Base-by-base conservation (phyloP, 2,329 filamentous ascomycete genomes). In the Paecilomyces sp. region DNA sequence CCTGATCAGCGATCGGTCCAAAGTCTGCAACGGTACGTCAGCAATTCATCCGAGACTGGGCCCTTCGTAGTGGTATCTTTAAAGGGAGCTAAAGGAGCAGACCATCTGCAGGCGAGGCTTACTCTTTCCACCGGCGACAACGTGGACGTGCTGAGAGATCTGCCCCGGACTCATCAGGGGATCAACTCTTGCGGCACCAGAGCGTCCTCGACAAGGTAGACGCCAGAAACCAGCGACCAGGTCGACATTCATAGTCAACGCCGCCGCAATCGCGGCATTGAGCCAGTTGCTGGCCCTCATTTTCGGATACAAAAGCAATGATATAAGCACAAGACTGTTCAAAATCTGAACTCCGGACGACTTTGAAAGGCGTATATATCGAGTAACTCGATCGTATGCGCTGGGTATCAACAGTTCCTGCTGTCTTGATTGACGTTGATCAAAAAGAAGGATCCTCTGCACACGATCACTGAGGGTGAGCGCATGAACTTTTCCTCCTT, bases 51-150 rank as follows among this genome's bases (percentile, higher is more conserved):
- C 57, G 56, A 54, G 15, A 9, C 34, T 34, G 3, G 13, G 41
- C n/a, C 28, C 9, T 41, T 8, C 41, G 18, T n/a, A 25, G 50
- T 55, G 22, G 41, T 24, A 30, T 5, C 24, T 6, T 30, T 34
- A 36, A 15, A 12, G 25, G 15, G 28, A 4, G 33, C 9, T n/a
- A 9, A 9, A 53, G 22, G n/a, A 31, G 51, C 9, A 28, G 52
- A 22, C 3, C 24, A 56, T 31, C 7, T 33, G 24, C 12, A 30
- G 3, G 31, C 7, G 36, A 34, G 57, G 82, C 89, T 78, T 79
- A 94, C 91, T 88, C 66, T 81, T 83, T 55, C 88, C 89, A 63
- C 91, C 92, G 72, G 90, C 86, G 67, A 94, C 83, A 15, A 85
- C 79, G 74, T 96, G 92, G 24, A 83, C 82, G 74, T 96, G 92